Percentiles rank a stretch among this genome's conserved stretches.
Conservation (phyloP, 31 red algal species). For the Odonthalia washingtoniensis region DNA sequence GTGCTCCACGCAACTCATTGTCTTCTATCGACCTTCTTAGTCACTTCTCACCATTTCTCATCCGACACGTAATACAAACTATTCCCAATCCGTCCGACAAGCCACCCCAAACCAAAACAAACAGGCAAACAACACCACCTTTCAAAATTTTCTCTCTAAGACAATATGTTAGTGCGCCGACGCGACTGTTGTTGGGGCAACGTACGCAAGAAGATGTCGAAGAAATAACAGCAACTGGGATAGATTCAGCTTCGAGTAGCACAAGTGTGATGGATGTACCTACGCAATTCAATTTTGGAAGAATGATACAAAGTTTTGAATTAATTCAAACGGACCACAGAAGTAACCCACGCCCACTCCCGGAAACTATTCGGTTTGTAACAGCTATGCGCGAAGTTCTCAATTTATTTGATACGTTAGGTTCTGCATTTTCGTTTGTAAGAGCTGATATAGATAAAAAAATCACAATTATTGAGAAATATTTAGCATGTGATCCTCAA, state of each 20-base stretch:
- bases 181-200: not conserved
- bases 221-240: not conserved
- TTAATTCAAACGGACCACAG: slow-evolving; percentile 22
- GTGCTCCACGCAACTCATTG: no score
- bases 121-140: no score
- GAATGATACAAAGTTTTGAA: slow-evolving; percentile 79
- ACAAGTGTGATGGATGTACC: not conserved
- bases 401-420: slow-evolving; percentile 81
- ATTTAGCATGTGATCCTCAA: slow-evolving; percentile 1
- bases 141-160: not conserved
- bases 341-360: slow-evolving; percentile 31
- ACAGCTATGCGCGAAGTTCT: slow-evolving; percentile 76
- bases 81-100: no score
- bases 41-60: no score
- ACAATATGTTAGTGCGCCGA: not conserved
- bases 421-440: slow-evolving; percentile 82
- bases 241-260: not conserved
- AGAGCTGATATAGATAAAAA: slow-evolving; percentile 77
- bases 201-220: not conserved
- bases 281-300: slow-evolving; percentile 77
- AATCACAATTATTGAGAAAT: slow-evolving; percentile 47
- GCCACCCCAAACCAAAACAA: no score
- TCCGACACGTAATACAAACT: no score
- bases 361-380: slow-evolving; percentile 69
- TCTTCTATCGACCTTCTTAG: no score